Conservation (phyloP, 768 basidiomycete species). For the Clavaria fumosa region DNA sequence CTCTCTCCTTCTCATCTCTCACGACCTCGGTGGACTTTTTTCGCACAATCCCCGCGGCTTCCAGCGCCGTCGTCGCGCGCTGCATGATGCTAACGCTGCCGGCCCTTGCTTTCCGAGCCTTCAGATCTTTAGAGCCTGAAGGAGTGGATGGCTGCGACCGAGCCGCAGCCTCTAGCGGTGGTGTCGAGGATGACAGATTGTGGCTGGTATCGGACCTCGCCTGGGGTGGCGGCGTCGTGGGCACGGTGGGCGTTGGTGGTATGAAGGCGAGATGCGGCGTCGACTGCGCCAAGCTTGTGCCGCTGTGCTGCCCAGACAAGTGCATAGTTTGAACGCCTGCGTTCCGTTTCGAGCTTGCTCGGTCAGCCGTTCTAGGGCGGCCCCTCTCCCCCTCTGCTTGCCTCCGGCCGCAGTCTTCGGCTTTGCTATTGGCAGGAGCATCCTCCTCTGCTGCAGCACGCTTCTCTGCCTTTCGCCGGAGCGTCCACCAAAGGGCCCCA, state of each 20-base stretch:
- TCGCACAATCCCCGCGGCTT: conserved; percentile 69
- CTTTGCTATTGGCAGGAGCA: conserved; percentile 11
- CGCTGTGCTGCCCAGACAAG: conserved; percentile 10
- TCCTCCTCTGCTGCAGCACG: conserved; percentile 25
- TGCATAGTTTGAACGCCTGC: conserved; percentile 34
- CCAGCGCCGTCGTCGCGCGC: conserved; percentile 80
- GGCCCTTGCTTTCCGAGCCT: conserved; percentile 42
- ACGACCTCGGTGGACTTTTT: conserved; percentile 73
- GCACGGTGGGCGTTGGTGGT: conserved; percentile 59
- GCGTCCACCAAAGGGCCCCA: conserved; percentile 93
- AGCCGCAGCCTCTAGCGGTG: conserved; percentile 34
- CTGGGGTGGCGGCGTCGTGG: conserved; percentile 37
- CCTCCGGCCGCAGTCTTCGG: conserved; percentile 11
- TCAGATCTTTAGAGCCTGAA: conserved; percentile 41
- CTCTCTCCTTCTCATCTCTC: conserved; percentile 28
- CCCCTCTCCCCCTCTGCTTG: conserved; percentile 17
- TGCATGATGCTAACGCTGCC: conserved; percentile 96
- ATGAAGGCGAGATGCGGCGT: conserved; percentile 58
- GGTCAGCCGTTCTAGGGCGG: no score
- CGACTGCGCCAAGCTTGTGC: conserved; percentile 21
- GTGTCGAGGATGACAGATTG: conserved; percentile 45
- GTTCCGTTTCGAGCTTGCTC: conserved; percentile 19
- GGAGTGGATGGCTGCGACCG: conserved; percentile 62
- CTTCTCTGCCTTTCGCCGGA: conserved; percentile 65
- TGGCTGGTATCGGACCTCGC: conserved; percentile 23